Evolutionary conservation across 2,329 filamentous ascomycete species (phyloP), one percentile per base, ranked within the genome.

Genomic region (Colletotrichum endophyticum): DNA sequence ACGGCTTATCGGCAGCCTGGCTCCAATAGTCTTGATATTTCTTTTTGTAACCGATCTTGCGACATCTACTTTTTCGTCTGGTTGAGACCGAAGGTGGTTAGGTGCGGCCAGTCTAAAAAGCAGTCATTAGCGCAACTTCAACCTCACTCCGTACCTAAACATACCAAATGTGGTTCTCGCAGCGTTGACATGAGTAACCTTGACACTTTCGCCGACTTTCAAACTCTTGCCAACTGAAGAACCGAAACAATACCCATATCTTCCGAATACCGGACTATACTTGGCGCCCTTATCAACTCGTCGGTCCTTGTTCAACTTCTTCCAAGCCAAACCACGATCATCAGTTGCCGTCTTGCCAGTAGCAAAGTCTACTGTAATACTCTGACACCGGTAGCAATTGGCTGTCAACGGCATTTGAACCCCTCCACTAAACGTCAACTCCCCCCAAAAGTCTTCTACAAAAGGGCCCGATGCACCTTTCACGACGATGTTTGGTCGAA

Each of bases 371-470:
- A 70, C 72, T 3, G 59, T 70, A 7, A 74, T 74, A 44, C 72
- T 71, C 19, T 74, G 72, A 16, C 72, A 74, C 15, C 72, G 28
- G 44, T 64, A 64, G 13, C 30, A 74, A 2, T 74, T 74, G 32
- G 72, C 66, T 6, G 72, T 71, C 22, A 74, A 6, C 5, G 57
- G 39, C 59, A 74, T 74, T 57, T 49, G 57, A 32, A 66, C 39
- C 5, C 72, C 72, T 30, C 66, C 72, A 1, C 57, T 4, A 3
- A 74, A 71, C 3, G 57, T 64, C 22, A 74, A 22, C 30, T 71
- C 57, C 4, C 72, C 72, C 72, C 72, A 74, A 9, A 70, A 73
- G 64, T 73, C 70, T 34, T 73, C 70, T 2, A 53, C 63, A 4
- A 73, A 73, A 8, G 70, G 63, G 7, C 53, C 49, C 11, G 32